Conservation (phyloP, 2,329 filamentous ascomycete genomes). For the Monosporascus cannonballus region DNA sequence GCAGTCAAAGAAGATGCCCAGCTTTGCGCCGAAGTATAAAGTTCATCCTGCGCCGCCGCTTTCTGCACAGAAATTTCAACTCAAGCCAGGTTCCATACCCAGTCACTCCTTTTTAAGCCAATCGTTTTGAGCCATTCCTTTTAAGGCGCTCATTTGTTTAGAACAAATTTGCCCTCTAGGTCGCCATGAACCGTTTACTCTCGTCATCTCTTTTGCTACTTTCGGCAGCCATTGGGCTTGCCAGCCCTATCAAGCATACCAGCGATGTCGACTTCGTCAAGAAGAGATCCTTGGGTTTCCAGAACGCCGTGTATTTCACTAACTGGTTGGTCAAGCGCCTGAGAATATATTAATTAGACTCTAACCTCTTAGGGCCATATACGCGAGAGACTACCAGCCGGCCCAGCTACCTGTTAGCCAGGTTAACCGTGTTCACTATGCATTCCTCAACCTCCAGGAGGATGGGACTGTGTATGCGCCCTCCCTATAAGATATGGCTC, state of each 20-base stretch:
- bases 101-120: neutral
- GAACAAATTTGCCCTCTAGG: conserved; percentile 13
- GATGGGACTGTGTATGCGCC: conserved; percentile 63
- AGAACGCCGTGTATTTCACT: conserved; percentile 41
- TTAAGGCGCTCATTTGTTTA: conserved; percentile 1
- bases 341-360: neutral
- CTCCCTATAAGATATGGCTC: neutral
- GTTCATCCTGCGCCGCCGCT: neutral
- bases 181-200: conserved; percentile 18
- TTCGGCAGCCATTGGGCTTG: conserved; percentile 17
- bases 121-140: neutral
- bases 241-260: conserved; percentile 13
- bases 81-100: neutral
- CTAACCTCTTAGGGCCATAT: conserved; percentile 53
- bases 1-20: neutral
- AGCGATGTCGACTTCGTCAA: conserved; percentile 13
- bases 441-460: conserved; percentile 68
- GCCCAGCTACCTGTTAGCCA: conserved; percentile 62
- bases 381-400: conserved; percentile 66
- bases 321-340: conserved; percentile 36
- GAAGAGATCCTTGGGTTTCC: conserved; percentile 25
- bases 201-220: conserved; percentile 15
- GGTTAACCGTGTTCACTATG: conserved; percentile 72
- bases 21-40: neutral
- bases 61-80: neutral